Evolutionary conservation across 805 yeast genomes (phyloP).

Genomic region (Lipomyces starkeyi): DNA sequence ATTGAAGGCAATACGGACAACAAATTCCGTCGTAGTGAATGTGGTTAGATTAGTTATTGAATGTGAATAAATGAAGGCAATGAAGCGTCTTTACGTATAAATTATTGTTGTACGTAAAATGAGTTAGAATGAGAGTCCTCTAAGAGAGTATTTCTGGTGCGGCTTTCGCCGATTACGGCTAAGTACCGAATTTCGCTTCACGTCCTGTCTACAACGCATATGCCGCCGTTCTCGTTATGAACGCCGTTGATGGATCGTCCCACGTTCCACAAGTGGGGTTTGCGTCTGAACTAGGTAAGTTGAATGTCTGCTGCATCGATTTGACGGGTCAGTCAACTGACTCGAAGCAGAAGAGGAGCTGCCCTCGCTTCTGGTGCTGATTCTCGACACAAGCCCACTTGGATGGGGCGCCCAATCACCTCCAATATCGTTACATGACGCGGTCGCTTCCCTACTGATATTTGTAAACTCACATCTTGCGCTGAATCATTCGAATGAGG

Average conservation of each 20-base stretch:
- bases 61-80: too few relatives aligned
- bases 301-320: not conserved
- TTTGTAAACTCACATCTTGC: conserved; percentile 88
- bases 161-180: too few relatives aligned
- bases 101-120: too few relatives aligned
- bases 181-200: not conserved
- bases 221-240: conserved; percentile 21
- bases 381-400: conserved; percentile 76
- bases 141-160: too few relatives aligned
- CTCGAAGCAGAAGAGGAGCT: conserved; percentile 55
- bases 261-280: conserved; percentile 30
- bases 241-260: conserved; percentile 36
- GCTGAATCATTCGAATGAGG: conserved; percentile 79
- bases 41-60: too few relatives aligned
- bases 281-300: conserved; percentile 22
- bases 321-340: not conserved
- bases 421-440: conserved; percentile 54
- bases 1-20: too few relatives aligned
- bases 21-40: too few relatives aligned
- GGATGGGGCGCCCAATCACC: conserved; percentile 58
- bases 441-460: conserved; percentile 70
- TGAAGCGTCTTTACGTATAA: too few relatives aligned
- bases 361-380: conserved; percentile 79
- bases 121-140: too few relatives aligned
- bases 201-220: not conserved